Conservation (phyloP, 2,329 filamentous ascomycete genomes). For the Fusarium haematococcum region DNA sequence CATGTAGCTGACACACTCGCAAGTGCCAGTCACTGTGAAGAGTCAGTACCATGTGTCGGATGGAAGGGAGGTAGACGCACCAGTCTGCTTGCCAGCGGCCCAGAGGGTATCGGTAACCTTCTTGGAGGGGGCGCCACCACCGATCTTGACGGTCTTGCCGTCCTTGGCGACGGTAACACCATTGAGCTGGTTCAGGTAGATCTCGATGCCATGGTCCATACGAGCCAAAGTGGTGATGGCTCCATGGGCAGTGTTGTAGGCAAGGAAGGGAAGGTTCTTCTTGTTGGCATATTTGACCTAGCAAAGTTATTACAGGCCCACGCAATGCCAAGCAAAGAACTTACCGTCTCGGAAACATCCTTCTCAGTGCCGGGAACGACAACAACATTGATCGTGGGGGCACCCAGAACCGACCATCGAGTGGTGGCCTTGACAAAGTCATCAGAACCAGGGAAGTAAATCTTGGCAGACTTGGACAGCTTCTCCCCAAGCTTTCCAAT, state of each 20-base stretch:
- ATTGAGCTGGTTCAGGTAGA: slow-evolving; percentile 59
- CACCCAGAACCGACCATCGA: slow-evolving; percentile 59
- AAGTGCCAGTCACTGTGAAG: slow-evolving; percentile 38
- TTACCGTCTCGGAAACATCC: slow-evolving; percentile 62
- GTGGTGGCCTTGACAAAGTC: slow-evolving; percentile 53
- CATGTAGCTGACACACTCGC: slow-evolving; percentile 45
- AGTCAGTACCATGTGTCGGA: neutral
- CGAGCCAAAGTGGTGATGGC: slow-evolving; percentile 60
- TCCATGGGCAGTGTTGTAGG: slow-evolving; percentile 65
- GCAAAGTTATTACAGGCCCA: neutral
- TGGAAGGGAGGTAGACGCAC: slow-evolving; percentile 39
- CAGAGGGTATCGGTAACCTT: slow-evolving; percentile 61
- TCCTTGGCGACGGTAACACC: slow-evolving; percentile 56
- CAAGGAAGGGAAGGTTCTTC: slow-evolving; percentile 62
- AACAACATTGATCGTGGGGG: slow-evolving; percentile 58
- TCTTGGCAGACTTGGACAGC: slow-evolving; percentile 54
- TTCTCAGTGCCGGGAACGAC: slow-evolving; percentile 60
- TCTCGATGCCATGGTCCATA: slow-evolving; percentile 63
- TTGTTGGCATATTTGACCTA: slow-evolving; percentile 58
- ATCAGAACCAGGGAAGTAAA: slow-evolving; percentile 56
- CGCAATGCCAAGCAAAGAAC: accelerated
- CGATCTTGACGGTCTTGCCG: slow-evolving; percentile 59
- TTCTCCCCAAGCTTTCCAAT: slow-evolving; percentile 42
- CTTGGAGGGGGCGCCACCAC: slow-evolving; percentile 61
- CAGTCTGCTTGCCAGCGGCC: slow-evolving; percentile 63